Conservation (phyloP, 2,329 filamentous ascomycete genomes). For the Ophiocordyceps unilateralis region DNA sequence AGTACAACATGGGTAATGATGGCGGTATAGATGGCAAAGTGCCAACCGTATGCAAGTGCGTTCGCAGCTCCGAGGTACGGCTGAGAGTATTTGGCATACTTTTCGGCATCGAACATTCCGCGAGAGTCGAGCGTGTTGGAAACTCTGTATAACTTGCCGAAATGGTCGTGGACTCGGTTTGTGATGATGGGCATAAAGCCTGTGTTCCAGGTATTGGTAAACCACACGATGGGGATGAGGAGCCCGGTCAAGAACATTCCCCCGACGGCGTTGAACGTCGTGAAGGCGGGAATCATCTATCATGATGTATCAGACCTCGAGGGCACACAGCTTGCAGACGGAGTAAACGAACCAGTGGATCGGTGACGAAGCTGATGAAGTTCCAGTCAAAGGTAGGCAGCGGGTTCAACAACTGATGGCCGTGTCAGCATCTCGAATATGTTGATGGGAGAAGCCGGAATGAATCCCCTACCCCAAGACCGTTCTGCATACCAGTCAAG, state of each 20-base stretch:
- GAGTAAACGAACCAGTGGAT: slow-evolving; percentile 14
- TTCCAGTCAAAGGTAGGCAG: slow-evolving; percentile 32
- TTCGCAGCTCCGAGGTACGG: slow-evolving; percentile 32
- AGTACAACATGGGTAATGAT: slow-evolving; percentile 31
- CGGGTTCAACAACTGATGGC: slow-evolving; percentile 16
- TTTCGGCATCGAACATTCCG: slow-evolving; percentile 25
- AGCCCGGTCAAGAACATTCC: slow-evolving; percentile 37
- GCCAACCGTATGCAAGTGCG: slow-evolving; percentile 34
- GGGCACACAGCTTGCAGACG: too few relatives aligned
- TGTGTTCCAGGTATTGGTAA: slow-evolving; percentile 38
- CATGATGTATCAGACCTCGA: too few relatives aligned
- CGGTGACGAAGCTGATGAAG: slow-evolving; percentile 22
- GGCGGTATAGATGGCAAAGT: slow-evolving; percentile 36
- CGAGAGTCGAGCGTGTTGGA: slow-evolving; percentile 21
- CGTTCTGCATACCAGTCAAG: slow-evolving; percentile 25
- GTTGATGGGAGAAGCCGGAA: too few relatives aligned
- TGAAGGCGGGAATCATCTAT: slow-evolving; percentile 33
- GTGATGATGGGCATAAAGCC: slow-evolving; percentile 36
- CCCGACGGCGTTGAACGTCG: slow-evolving; percentile 43
- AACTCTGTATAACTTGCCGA: slow-evolving; percentile 28
- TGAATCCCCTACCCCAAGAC: slow-evolving; percentile 22
- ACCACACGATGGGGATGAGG: slow-evolving; percentile 40
- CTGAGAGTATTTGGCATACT: slow-evolving; percentile 32
- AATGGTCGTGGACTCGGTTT: slow-evolving; percentile 32
- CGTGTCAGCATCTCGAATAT: background rate